Evolutionary conservation across 768 basidiomycete genomes (phyloP), one percentile per base, ranked within the genome.

Genomic region (Lyophyllum semitale): DNA sequence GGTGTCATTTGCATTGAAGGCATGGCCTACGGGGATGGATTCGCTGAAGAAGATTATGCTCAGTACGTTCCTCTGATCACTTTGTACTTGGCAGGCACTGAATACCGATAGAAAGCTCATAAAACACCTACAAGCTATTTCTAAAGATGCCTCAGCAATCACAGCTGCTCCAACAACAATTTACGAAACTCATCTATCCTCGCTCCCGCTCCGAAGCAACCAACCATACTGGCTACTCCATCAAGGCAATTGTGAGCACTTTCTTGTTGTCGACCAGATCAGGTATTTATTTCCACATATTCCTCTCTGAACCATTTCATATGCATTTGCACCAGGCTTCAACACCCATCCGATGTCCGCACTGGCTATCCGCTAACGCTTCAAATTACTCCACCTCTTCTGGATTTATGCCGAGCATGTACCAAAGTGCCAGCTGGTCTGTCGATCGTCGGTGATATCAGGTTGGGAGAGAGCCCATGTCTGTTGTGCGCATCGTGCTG

Each of bases 181-280:
- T 64, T 64, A 72, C 50, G 75, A 84, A 51, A 83, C 82, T 8
- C 51, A 65, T 8, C 71, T 93, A 37, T 68, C 74, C 1, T 79
- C 83, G 1, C 77, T 93, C 22, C 70, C 75, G 3, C 68, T 93
- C 20, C 80, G 85, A 29, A 67, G 91, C 33, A 81, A 89, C 60
- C 78, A 88, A 62, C 93, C 93, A 0, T 93, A 94, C 60, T 91
- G 88, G 84, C 72, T 93, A 51, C 73, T 93, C 17, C 92, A 94
- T 63, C 79, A 81, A 51, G 92, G 91, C 30, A 87, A 83, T 61
- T 94, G 92, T 64, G 90, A 93, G 61, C 92, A 94, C 63, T 89
- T 86, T 66, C 60, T 92, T 20, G 80, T 88, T 20, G 58, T 93
- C 35, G 84, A 91, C 55, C 80, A 88, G 58, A 85, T 94, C 57